phyloP scores from a whole-genome alignment of 257 asterid species.

The Ballota nigra region DNA sequence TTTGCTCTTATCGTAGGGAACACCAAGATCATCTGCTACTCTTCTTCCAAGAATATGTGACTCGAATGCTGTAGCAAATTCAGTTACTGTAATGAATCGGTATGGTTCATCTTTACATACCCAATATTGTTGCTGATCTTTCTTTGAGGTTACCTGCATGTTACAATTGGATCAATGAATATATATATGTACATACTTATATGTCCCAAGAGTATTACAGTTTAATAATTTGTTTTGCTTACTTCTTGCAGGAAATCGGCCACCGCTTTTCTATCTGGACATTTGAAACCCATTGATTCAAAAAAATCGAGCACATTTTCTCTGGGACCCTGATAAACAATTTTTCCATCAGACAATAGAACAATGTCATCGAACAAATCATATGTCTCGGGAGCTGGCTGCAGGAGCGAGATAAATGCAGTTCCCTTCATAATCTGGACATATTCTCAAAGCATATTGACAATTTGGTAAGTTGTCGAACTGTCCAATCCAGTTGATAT shows the following conservation, averaged over 20 bases:
- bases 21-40: slow-evolving; percentile 46
- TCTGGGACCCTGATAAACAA: slow-evolving; percentile 41
- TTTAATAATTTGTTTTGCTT: slow-evolving; percentile 11
- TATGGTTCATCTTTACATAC: slow-evolving; percentile 34
- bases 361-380: slow-evolving; percentile 45
- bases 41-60: slow-evolving; percentile 37
- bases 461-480: slow-evolving; percentile 41
- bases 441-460: slow-evolving; percentile 31
- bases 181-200: background rate
- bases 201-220: background rate
- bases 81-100: slow-evolving; percentile 34
- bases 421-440: slow-evolving; percentile 46
- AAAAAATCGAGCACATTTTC: slow-evolving; percentile 40
- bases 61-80: slow-evolving; percentile 35
- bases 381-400: slow-evolving; percentile 52
- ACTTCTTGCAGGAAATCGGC: slow-evolving; percentile 54
- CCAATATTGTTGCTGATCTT: slow-evolving; percentile 59
- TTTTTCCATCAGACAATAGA: slow-evolving; percentile 38
- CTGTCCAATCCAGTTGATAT: slow-evolving; percentile 51
- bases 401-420: slow-evolving; percentile 41
- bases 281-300: slow-evolving; percentile 45
- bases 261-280: slow-evolving; percentile 46
- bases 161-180: slow-evolving; percentile 6
- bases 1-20: slow-evolving; percentile 57
- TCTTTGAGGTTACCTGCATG: slow-evolving; percentile 50